A percentile compares a stretch with the other conserved stretches of the same genome.
Evolutionary conservation across 2,329 filamentous ascomycete genomes (phyloP).

Genomic region (Colletotrichum orbiculare): DNA sequence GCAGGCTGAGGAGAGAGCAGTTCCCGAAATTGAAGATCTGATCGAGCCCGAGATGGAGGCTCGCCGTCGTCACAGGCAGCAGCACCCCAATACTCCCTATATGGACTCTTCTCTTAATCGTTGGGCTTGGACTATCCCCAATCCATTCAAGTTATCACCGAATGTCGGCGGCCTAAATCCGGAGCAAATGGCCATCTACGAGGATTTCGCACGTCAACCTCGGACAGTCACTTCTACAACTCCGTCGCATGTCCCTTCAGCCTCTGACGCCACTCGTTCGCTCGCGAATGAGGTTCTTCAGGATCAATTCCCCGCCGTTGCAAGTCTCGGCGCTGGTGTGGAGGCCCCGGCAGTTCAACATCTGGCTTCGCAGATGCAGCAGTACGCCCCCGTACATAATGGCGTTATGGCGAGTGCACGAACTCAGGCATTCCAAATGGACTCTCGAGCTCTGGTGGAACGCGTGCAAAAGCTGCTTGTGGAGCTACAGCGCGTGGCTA

Average conservation of each 20-base stretch:
- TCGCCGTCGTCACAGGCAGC: constrained; percentile 79
- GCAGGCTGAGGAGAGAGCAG: constrained; percentile 91
- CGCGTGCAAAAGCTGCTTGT: constrained; percentile 68
- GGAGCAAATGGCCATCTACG: constrained; percentile 95
- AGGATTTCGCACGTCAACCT: constrained; percentile 91
- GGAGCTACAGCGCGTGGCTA: constrained; percentile 66
- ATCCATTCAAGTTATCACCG: constrained; percentile 89
- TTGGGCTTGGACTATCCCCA: constrained; percentile 94
- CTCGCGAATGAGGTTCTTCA: constrained; percentile 73
- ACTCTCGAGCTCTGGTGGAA: constrained; percentile 63
- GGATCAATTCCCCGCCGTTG: constrained; percentile 69
- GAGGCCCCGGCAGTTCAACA: constrained; percentile 67
- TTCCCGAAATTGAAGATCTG: constrained; percentile 95
- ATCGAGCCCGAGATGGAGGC: constrained; percentile 84
- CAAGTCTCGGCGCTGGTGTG: constrained; percentile 67
- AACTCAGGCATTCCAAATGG: constrained; percentile 58
- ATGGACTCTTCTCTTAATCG: constrained; percentile 84
- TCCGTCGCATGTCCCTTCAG: constrained; percentile 65
- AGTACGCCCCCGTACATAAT: constrained; percentile 66
- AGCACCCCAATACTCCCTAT: constrained; percentile 85
- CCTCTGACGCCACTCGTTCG: constrained; percentile 70
- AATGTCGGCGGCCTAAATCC: constrained; percentile 78
- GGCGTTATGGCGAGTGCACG: constrained; percentile 61
- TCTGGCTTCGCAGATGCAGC: constrained; percentile 62
- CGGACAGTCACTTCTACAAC: constrained; percentile 69